Evolutionary conservation across 2,329 filamentous ascomycete species (phyloP).

Genomic region (Fusarium subglutinans): DNA sequence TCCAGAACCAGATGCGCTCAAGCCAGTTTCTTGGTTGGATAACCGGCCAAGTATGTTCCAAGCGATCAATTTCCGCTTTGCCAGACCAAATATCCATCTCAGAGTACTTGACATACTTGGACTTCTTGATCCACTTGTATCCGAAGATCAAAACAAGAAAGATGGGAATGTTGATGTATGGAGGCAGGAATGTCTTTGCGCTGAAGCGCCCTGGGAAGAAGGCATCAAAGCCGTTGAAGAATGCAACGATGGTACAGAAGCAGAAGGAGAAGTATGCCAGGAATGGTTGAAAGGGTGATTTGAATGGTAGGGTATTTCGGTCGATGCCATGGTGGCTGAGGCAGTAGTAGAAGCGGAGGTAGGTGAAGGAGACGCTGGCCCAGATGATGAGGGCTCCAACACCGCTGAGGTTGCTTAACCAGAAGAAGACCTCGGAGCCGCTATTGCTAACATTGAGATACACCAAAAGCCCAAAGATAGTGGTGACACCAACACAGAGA

Average conservation of each 20-base stretch:
- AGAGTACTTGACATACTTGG: constrained; percentile 20
- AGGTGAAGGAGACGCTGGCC: constrained; percentile 60
- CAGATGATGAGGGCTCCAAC: constrained; percentile 47
- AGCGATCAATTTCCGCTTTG: constrained; percentile 53
- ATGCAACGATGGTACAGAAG: constrained; percentile 66
- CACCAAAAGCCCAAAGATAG: not conserved
- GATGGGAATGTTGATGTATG: constrained; percentile 70
- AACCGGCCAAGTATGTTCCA: constrained; percentile 58
- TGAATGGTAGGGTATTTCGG: constrained; percentile 58
- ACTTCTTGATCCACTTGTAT: constrained; percentile 57
- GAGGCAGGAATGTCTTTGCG: constrained; percentile 68
- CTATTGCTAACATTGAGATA: constrained; percentile 40
- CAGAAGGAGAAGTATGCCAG: constrained; percentile 69
- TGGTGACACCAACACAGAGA: constrained; percentile 10
- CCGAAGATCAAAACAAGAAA: constrained; percentile 65
- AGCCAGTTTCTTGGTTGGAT: constrained; percentile 58
- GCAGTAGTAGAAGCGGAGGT: constrained; percentile 50
- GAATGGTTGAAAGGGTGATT: constrained; percentile 67
- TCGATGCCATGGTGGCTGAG: constrained; percentile 60
- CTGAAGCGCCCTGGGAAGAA: constrained; percentile 75
- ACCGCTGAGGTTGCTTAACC: constrained; percentile 23
- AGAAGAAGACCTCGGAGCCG: constrained; percentile 23
- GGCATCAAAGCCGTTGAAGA: constrained; percentile 80
- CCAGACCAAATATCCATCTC: constrained; percentile 30
- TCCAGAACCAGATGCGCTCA: constrained; percentile 14